Percentiles rank a stretch among this genome's conserved stretches.
Conservation (phyloP, 805 yeast genomes). For the Yamadazyma sp. region DNA sequence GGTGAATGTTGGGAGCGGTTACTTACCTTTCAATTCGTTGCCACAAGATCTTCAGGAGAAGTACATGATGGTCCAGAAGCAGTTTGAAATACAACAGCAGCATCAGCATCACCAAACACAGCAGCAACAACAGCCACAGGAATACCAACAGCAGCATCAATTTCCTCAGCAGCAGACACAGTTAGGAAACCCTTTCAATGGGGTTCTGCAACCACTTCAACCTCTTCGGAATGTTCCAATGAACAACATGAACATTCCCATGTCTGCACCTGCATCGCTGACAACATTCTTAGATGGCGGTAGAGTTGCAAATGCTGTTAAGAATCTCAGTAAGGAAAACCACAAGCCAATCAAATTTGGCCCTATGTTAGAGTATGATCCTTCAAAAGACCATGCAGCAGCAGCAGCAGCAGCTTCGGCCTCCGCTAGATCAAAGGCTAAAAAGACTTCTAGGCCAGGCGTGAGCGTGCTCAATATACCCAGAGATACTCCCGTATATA, state of each 20-base stretch:
- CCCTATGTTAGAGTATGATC: slow-evolving; percentile 42
- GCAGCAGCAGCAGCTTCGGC: slow-evolving; percentile 11
- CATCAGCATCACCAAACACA: slow-evolving; percentile 5
- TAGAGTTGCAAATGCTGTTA: not conserved
- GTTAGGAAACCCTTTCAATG: not conserved
- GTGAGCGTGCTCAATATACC: slow-evolving; percentile 31
- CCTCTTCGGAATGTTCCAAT: slow-evolving; percentile 12
- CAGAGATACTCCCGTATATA: slow-evolving; percentile 30
- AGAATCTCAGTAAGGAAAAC: slow-evolving; percentile 9
- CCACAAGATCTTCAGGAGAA: slow-evolving; percentile 21
- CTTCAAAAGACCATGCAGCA: slow-evolving; percentile 29
- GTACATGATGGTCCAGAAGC: slow-evolving; percentile 19
- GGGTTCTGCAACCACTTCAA: too few relatives aligned
- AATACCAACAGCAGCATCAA: slow-evolving; percentile 13
- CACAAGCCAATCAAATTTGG: slow-evolving; percentile 33
- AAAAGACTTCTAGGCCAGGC: slow-evolving; percentile 18
- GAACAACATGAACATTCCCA: slow-evolving; percentile 7
- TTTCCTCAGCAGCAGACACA: slow-evolving; percentile 9
- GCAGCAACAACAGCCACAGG: slow-evolving; percentile 14
- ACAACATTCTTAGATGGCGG: slow-evolving; percentile 15
- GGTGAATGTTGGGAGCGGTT: slow-evolving; percentile 23
- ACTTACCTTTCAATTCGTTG: slow-evolving; percentile 19
- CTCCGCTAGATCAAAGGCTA: slow-evolving; percentile 12
- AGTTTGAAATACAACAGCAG: slow-evolving; percentile 18
- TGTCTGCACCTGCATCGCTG: slow-evolving; percentile 21